A percentile compares a stretch with the other conserved stretches of the same genome.
Evolutionary conservation across 768 basidiomycete genomes (phyloP).

Genomic region (Dacryopinax spathularia): DNA sequence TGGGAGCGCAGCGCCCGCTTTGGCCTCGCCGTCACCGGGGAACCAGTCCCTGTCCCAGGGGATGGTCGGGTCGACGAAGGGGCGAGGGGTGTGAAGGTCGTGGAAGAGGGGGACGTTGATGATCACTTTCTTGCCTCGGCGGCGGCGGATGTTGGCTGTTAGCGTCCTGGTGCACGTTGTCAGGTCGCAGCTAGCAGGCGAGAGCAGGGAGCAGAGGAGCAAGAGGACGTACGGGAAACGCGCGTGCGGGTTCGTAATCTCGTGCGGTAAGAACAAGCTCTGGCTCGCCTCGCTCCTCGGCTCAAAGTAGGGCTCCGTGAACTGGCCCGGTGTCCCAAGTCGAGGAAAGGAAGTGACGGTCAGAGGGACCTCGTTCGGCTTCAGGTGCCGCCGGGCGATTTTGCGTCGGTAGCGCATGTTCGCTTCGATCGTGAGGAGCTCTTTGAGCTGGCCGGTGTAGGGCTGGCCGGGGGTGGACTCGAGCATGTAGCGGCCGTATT

Average conservation of each 20-base stretch:
- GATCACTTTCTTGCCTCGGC: slow-evolving; percentile 84
- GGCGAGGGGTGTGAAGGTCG: slow-evolving; percentile 71
- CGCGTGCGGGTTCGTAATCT: slow-evolving; percentile 93
- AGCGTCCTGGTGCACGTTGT: slow-evolving; percentile 48
- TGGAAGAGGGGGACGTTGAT: slow-evolving; percentile 90
- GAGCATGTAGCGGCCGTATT: slow-evolving; percentile 97
- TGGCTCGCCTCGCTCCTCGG: slow-evolving; percentile 75
- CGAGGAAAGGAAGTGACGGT: slow-evolving; percentile 94
- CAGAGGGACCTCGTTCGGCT: slow-evolving; percentile 73
- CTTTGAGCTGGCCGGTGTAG: slow-evolving; percentile 74
- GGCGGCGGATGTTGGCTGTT: slow-evolving; percentile 86
- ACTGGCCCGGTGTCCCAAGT: slow-evolving; percentile 73
- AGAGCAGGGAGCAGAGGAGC: slow-evolving; percentile 11
- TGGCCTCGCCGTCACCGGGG: slow-evolving; percentile 80
- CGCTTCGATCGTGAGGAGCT: slow-evolving; percentile 75
- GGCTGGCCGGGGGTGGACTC: slow-evolving; percentile 95
- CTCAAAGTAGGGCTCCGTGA: slow-evolving; percentile 79
- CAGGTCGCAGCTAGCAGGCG: slow-evolving; percentile 6
- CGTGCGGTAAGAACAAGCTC: slow-evolving; percentile 85
- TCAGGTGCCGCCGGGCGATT: slow-evolving; percentile 70
- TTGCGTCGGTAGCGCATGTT: slow-evolving; percentile 91
- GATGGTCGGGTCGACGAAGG: slow-evolving; percentile 86
- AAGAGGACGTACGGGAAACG: slow-evolving; percentile 77
- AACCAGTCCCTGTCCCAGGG: slow-evolving; percentile 75
- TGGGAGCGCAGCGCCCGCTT: slow-evolving; percentile 68